Conservation (phyloP, 768 basidiomycete species). For the Dentipellis fragilis region DNA sequence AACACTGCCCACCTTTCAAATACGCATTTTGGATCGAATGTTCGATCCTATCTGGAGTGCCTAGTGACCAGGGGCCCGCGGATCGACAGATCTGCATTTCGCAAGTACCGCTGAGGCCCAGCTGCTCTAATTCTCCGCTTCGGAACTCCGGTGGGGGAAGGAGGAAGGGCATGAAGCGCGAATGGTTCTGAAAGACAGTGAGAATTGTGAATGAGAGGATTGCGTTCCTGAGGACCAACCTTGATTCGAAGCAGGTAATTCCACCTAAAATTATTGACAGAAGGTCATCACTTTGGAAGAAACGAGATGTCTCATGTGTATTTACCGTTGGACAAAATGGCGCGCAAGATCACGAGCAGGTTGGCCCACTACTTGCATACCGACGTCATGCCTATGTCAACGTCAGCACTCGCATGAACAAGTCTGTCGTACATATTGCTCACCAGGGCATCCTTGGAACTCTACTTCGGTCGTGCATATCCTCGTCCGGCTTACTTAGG, state of each 20-base stretch:
- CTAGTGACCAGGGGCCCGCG: conserved; percentile 93
- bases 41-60: conserved; percentile 76
- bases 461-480: conserved; percentile 89
- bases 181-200: conserved; percentile 58
- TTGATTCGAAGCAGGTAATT: conserved; percentile 90
- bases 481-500: conserved; percentile 83
- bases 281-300: not conserved
- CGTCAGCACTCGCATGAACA: not conserved
- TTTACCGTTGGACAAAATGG: conserved; percentile 87
- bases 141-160: conserved; percentile 90
- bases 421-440: conserved; percentile 13
- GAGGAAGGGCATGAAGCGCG: conserved; percentile 86
- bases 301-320: not conserved
- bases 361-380: conserved; percentile 91
- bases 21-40: conserved; percentile 94
- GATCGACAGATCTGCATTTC: conserved; percentile 96
- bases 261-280: conserved; percentile 47
- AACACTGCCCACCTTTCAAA: conserved; percentile 50
- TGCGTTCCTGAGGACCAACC: conserved; percentile 32
- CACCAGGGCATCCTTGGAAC: conserved; percentile 96
- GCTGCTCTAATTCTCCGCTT: conserved; percentile 60
- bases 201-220: not conserved
- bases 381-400: conserved; percentile 82
- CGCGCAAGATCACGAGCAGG: conserved; percentile 90
- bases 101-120: conserved; percentile 90